Evolutionary conservation across 2,329 filamentous ascomycete genomes (phyloP), one percentile per base, ranked within the genome.

Genomic region (Nothopassalora personata): DNA sequence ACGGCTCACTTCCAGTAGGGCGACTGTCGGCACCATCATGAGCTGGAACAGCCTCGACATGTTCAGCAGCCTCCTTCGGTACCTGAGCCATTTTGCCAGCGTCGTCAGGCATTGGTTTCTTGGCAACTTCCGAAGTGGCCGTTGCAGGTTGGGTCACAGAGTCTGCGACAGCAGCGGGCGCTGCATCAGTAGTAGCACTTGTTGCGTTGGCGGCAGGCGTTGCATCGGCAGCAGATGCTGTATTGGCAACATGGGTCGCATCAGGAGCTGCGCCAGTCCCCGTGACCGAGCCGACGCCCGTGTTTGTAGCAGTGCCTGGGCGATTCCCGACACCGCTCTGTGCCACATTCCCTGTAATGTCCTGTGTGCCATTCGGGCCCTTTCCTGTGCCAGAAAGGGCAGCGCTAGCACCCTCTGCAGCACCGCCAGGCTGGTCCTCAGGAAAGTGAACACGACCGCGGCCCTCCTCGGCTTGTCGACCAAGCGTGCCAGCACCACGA

Each of bases 391-490:
- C 31, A 15, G 30, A 13, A 5, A 18, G 30, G n/a, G 51, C 31
- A 34, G 27, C 11, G 11, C 15, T 6, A 39, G 31, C 51, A 53
- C 51, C 51, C 34, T 53, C 19, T 39, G 19, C 33, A 28, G 33
- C 51, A 13, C 53, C 39, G 13, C 31, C 27, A 45, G 53, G 7
- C 15, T 46, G n/a, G 39, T 47, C 43, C 53, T 62, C 60, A 31
- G 60, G 60, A 53, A 68, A 67, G 31, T 58, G 52, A 33, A 67
- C 61, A 27, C 59, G 64, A 28, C 63, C 62, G 47, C 67, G 67
- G 52, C 67, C 67, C 54, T 69, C 67, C 57, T 69, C 67, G 10
- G 66, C 67, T 51, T 63, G 64, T 34, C 67, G 64, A 28, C 59
- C 59, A 30, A 64, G 50, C 43, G 67, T 70, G 34, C 66, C 58